Conservation (phyloP, 129 eudicot species). For the Glebionis coronaria region DNA sequence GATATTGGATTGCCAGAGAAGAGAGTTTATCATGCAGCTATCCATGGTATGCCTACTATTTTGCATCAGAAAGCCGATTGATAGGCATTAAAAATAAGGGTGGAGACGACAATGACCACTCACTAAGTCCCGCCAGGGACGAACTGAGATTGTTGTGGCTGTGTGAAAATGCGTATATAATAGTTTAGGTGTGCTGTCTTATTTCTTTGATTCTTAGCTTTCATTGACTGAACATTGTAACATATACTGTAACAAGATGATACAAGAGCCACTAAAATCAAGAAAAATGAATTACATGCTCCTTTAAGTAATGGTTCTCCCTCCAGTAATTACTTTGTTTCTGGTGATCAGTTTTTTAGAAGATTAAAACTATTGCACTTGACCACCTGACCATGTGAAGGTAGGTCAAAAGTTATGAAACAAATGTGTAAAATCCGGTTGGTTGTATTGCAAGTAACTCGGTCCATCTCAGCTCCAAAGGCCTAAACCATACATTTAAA, state of each 20-base stretch:
- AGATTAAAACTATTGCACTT: neutral
- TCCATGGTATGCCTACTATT: conserved; percentile 33
- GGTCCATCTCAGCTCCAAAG: no score
- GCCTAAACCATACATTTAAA: no score
- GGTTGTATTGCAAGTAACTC: no score
- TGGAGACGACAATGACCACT: neutral
- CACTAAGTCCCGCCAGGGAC: no score
- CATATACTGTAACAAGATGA: no score
- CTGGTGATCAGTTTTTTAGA: neutral
- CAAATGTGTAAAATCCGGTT: no score
- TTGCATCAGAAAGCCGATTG: conserved; percentile 80
- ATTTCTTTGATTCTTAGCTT: neutral
- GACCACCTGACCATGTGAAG: neutral
- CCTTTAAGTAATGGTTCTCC: neutral
- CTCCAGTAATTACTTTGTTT: neutral
- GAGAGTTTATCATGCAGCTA: no score
- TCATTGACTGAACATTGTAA: neutral
- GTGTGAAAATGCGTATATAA: no score
- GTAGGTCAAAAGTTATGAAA: no score
- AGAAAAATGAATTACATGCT: neutral
- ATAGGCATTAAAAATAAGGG: conserved; percentile 22
- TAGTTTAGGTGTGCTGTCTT: neutral
- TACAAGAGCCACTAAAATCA: no score
- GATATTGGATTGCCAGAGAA: conserved; percentile 41
- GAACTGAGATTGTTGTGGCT: no score